phyloP scores from a whole-genome alignment of 2,329 filamentous ascomycete genomes.

The Furcasterigmium furcatum region DNA sequence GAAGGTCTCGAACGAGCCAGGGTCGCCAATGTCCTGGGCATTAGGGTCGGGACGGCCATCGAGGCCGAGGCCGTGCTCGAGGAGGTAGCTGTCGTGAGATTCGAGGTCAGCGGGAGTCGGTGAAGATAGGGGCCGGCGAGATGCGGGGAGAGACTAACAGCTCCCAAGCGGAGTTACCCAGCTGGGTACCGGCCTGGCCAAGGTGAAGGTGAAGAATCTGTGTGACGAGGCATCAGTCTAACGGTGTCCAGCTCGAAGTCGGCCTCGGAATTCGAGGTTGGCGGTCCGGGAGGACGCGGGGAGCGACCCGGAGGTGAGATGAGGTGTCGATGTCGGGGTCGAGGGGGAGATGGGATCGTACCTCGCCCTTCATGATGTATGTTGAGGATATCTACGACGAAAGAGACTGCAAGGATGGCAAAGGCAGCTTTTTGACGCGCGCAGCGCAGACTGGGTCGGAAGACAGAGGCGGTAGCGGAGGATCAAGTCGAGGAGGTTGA shows the following conservation, averaged over 20 bases:
- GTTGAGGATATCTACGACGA: constrained; percentile 14
- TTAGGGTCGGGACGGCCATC: constrained; percentile 64
- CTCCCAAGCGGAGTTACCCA: constrained; percentile 74
- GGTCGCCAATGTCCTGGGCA: constrained; percentile 53
- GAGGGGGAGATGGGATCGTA: too few relatives aligned
- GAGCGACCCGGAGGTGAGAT: not conserved
- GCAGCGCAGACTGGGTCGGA: constrained; percentile 26
- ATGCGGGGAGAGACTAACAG: constrained; percentile 50
- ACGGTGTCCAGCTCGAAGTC: constrained; percentile 4
- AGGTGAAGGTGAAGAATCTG: constrained; percentile 63
- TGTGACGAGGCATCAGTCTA: not conserved
- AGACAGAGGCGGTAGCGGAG: constrained; percentile 11
- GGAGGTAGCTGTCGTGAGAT: constrained; percentile 54
- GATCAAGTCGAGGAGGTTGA: constrained; percentile 12
- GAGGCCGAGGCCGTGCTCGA: constrained; percentile 66
- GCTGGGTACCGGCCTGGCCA: constrained; percentile 69
- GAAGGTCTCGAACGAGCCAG: constrained; percentile 68
- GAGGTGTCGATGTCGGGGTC: not conserved
- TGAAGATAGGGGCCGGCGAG: not conserved
- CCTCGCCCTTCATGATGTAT: constrained; percentile 55
- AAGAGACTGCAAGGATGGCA: constrained; percentile 16
- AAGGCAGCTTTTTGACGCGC: too few relatives aligned
- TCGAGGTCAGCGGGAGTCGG: not conserved
- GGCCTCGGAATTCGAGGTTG: not conserved
- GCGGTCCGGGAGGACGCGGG: not conserved